Evolutionary conservation across 1,139 yeast genomes (phyloP), one percentile per base, ranked within the genome.

Genomic region (Groenewaldozyma auringiensis): DNA sequence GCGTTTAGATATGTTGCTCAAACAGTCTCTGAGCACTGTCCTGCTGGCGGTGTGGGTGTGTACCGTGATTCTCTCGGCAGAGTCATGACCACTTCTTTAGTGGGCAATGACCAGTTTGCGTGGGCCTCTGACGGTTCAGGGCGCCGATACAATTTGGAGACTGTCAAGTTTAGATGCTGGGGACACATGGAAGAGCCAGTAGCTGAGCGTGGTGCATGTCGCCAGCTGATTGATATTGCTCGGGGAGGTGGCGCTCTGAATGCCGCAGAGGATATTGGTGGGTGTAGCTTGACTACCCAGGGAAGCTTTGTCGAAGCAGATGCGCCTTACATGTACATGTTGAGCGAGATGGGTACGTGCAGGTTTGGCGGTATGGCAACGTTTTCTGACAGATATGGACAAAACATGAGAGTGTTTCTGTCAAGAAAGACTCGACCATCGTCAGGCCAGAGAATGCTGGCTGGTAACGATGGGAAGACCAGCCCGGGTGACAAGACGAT

Each of bases 331-430:
- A 35, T 35, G 38, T 35, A 35, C 38, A 35, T 35, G 38, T 20
- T 35, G 25, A 18, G 25, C 16, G 38, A 35, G n/a, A 35, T 35
- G 38, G 38, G 38, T 4, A 4, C 38, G 6, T 35, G 38, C 20
- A 35, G 38, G n/a, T 35, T 35, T 35, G 38, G 38, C 6, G 38
- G 38, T 17, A 35, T 35, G 38, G 20, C 21, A 4, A 35, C 38
- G n/a, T 35, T 17, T 20, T 18, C 25, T 17, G 38, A 35, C n/a
- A 14, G 25, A 14, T 35, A 35, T 20, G 38, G 38, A 9, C 38
- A 35, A n/a, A 35, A 18, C 16, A 35, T 35, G 38, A 35, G 38
- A 35, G 38, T 35, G 9, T 35, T 18, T 8, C 16, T 35, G 38
- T 17, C 38, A 17, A 14, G 25, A 20, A 14, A 18, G n/a, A 16